Conservation (phyloP, 2,329 filamentous ascomycete genomes). For the Fusarium begoniae region DNA sequence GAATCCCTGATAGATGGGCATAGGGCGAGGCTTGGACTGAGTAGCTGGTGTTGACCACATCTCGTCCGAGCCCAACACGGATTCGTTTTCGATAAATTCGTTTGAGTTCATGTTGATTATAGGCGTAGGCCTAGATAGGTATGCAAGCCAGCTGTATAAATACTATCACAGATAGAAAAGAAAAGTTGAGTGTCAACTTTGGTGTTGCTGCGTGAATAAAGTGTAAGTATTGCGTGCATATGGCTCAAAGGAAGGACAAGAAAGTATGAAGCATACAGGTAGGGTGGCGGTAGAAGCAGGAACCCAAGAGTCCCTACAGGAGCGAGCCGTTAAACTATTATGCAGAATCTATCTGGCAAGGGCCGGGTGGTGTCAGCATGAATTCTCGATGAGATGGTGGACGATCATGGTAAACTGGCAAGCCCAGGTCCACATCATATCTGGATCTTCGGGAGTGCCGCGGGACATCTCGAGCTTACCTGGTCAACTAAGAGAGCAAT, state of each 20-base stretch:
- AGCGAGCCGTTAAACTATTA: conserved; percentile 41
- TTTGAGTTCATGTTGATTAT: conserved; percentile 57
- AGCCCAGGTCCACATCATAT: conserved; percentile 42
- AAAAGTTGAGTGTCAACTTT: conserved; percentile 59
- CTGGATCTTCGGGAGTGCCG: conserved; percentile 46
- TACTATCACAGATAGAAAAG: conserved; percentile 51
- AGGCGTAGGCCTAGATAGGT: conserved; percentile 54
- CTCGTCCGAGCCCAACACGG: conserved; percentile 55
- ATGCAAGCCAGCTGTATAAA: conserved; percentile 59
- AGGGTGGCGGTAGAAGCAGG: conserved; percentile 62
- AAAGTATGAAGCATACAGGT: conserved; percentile 56
- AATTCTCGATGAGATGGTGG: conserved; percentile 31
- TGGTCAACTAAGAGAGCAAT: conserved; percentile 43
- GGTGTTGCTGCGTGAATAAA: conserved; percentile 32
- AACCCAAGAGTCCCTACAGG: conserved; percentile 36
- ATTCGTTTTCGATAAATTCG: conserved; percentile 61
- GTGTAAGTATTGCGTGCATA: conserved; percentile 39
- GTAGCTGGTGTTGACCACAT: conserved; percentile 66
- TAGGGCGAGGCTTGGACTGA: conserved; percentile 62
- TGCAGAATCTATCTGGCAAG: conserved; percentile 40
- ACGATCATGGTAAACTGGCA: conserved; percentile 37
- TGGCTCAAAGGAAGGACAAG: conserved; percentile 36
- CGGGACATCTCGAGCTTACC: conserved; percentile 43
- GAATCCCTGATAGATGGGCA: conserved; percentile 69
- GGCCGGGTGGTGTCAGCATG: conserved; percentile 42